These are phyloP conservation scores for Lactarius evosmus DNA, from an alignment of 768 basidiomycete genomes.

Conservation along the genomic window DNA sequence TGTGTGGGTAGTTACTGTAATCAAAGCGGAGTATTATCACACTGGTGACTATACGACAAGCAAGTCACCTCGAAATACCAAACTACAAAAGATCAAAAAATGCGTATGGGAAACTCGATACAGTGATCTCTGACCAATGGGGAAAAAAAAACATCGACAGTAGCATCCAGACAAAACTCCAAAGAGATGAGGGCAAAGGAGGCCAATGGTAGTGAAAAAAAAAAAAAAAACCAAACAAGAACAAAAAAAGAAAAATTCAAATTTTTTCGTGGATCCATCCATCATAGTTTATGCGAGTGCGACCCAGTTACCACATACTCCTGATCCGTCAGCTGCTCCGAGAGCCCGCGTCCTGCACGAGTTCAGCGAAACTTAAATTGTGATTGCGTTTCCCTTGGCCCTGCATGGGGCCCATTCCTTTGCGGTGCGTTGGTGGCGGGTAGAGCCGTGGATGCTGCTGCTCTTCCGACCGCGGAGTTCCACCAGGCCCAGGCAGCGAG, in stretches of 20 bases:
- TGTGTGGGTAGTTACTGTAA: not conserved
- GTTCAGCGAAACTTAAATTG: not conserved
- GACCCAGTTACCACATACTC: not conserved
- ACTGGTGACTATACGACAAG: not conserved
- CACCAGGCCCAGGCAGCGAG: not conserved
- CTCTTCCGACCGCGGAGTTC: not conserved
- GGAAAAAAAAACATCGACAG: conserved; percentile 2
- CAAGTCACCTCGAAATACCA: not conserved
- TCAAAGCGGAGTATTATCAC: not conserved
- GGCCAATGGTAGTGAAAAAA: not conserved
- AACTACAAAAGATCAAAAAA: conserved; percentile 1
- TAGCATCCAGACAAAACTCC: conserved; percentile 19
- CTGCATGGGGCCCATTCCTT: conserved; percentile 15
- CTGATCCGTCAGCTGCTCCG: not conserved
- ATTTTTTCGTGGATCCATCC: not conserved
- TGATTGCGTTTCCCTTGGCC: conserved; percentile 3
- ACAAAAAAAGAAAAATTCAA: not conserved
- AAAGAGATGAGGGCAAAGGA: not conserved
- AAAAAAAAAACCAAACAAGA: not conserved
- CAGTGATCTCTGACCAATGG: conserved; percentile 11
- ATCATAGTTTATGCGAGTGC: not conserved
- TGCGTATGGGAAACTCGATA: conserved; percentile 16
- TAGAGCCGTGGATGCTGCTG: not conserved
- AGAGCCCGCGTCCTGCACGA: conserved; percentile 1
- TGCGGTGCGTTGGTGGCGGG: conserved; percentile 12